Percentiles rank a stretch among this genome's conserved stretches.
phyloP scores from a whole-genome alignment of 768 basidiomycete species.

The Mycena belliarum region DNA sequence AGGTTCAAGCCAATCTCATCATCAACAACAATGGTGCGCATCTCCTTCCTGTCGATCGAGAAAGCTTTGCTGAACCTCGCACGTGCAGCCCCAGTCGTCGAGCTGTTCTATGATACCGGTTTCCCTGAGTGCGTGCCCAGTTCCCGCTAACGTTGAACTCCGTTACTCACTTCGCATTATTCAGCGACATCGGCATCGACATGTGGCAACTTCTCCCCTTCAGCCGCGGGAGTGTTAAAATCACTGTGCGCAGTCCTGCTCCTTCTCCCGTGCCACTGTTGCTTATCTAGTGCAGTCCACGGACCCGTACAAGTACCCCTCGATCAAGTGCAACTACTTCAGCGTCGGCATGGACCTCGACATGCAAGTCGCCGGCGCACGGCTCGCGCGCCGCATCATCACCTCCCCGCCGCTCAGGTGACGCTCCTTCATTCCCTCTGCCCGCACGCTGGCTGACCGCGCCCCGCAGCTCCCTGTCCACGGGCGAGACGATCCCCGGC shows the following conservation, averaged over 20 bases:
- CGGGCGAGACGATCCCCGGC: conserved; percentile 47
- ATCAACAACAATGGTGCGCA: conserved; percentile 43
- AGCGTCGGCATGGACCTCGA: conserved; percentile 47
- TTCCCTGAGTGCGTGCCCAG: conserved; percentile 41
- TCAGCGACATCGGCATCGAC: conserved; percentile 46
- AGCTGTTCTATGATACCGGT: conserved; percentile 49
- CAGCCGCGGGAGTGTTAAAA: conserved; percentile 42
- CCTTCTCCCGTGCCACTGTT: neutral
- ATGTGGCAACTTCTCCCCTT: conserved; percentile 60
- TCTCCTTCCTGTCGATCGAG: neutral
- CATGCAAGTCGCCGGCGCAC: conserved; percentile 50
- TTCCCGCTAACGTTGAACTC: neutral
- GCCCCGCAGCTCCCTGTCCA: conserved; percentile 33
- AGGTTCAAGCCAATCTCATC: conserved; percentile 49
- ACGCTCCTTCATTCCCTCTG: conserved; percentile 1
- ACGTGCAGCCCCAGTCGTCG: conserved; percentile 43
- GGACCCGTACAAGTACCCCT: conserved; percentile 49
- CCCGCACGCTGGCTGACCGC: neutral
- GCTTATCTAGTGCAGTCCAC: conserved; percentile 34
- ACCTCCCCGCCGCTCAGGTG: conserved; percentile 43
- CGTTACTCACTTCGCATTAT: neutral
- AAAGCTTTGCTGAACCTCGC: neutral
- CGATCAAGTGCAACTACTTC: conserved; percentile 54
- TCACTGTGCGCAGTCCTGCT: conserved; percentile 29
- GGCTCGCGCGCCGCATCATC: conserved; percentile 44